Base-by-base conservation (phyloP, 2,329 filamentous ascomycete genomes). In the Tolypocladium tundrense region DNA sequence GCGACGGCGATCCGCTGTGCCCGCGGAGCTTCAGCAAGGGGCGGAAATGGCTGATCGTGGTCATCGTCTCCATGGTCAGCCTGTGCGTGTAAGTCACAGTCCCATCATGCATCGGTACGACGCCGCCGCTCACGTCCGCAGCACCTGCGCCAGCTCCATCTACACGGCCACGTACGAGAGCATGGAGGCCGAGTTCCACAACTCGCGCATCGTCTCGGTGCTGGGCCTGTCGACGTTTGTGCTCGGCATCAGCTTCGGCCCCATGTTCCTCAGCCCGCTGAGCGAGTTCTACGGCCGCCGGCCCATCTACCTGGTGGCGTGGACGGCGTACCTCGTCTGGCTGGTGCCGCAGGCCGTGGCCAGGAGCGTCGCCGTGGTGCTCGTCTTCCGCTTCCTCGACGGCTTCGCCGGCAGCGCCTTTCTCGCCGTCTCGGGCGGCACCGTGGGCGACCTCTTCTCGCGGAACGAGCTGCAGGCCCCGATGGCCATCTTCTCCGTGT, bases 161-260 rank as follows among this genome's bases (percentile, higher is more conserved):
- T 96, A 97, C 72, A 93, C 91, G 0, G 84, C 84, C 14, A 94
- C 89, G 0, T 97, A 96, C 70, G 69, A 67, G 21, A 88, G 94
- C 71, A 84, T 96, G 72, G 84, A 87, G 61, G 74, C 77, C 33
- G 88, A 95, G 59, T 95, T 96, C 65, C 74, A 82, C 62, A 82
- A 82, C 65, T 88, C 88, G 0, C 80, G 83, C 58, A 77, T 90
- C 54, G 80, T 95, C 31, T 90, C 88, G 14, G 91, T 90, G 3
- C 72, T 96, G 11, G 93, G 92, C 0, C 75, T 97, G 55, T 91
- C 89, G 0, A 79, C 88, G 1, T 97, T 92, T 67, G 91, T 96
- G 54, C 79, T 91, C 57, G 92, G 92, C 21, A 83, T 84, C 60
- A 76, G 76, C n/a, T 64, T 86, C 53, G 85, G 85, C 0, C 86